phyloP scores from a whole-genome alignment of 768 basidiomycete species.

The Rhizopogon sp. region DNA sequence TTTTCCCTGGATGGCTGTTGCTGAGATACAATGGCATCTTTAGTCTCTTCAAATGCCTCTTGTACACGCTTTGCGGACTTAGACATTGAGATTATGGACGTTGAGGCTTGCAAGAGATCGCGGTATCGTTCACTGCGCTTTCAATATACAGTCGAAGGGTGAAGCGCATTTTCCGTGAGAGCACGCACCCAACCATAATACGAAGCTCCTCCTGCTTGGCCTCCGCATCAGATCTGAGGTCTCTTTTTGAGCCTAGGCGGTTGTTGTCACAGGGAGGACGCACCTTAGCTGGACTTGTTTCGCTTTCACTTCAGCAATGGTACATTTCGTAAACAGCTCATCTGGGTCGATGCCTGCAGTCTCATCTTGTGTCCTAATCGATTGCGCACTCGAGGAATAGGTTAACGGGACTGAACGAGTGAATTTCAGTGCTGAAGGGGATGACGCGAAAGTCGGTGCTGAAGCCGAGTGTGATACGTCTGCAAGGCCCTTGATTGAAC shows the following conservation, averaged over 20 bases:
- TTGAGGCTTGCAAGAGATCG: constrained; percentile 80
- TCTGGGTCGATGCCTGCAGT: constrained; percentile 50
- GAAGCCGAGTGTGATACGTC: constrained; percentile 6
- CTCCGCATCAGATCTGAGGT: constrained; percentile 67
- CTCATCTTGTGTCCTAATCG: constrained; percentile 14
- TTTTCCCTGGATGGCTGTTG: constrained; percentile 40
- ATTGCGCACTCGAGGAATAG: constrained; percentile 2
- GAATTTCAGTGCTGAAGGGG: constrained; percentile 8
- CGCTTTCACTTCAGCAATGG: constrained; percentile 65
- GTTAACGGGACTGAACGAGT: constrained; percentile 8
- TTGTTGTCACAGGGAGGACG: constrained; percentile 5
- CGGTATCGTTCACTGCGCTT: constrained; percentile 85
- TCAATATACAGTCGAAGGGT: constrained; percentile 37
- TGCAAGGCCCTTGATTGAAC: constrained; percentile 12
- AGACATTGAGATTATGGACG: constrained; percentile 76
- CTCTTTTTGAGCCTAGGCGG: constrained; percentile 2
- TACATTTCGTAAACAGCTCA: constrained; percentile 65
- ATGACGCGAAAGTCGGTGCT: constrained; percentile 2
- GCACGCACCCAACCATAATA: constrained; percentile 87
- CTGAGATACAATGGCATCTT: constrained; percentile 45
- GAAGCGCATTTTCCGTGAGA: not conserved
- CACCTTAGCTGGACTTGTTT: constrained; percentile 69
- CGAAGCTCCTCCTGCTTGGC: constrained; percentile 85
- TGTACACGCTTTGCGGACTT: constrained; percentile 62
- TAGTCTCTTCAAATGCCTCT: constrained; percentile 59